A percentile compares a stretch with the other conserved stretches of the same genome.
Conservation (phyloP, 352 stramenopile species). For the Globisporangium uncinulatum region DNA sequence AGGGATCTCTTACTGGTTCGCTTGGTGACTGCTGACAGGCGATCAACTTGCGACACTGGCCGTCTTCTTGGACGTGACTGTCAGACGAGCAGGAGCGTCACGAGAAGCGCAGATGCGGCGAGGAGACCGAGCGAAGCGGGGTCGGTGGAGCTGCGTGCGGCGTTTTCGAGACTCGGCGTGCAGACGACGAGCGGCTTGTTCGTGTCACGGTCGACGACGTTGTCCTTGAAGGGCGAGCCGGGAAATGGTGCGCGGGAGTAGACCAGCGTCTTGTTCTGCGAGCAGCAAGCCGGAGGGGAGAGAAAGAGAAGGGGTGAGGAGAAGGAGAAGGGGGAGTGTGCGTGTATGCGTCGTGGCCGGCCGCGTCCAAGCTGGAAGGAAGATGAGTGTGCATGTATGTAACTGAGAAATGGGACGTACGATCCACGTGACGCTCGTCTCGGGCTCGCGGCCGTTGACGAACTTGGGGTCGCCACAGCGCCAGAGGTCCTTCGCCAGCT, state of each 20-base stretch:
- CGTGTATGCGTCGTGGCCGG: constrained; percentile 3
- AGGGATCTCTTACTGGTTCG: constrained; percentile 1
- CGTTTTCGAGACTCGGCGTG: constrained; percentile 78
- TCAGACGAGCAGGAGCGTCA: constrained; percentile 9
- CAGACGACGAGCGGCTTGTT: constrained; percentile 73
- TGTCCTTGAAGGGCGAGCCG: constrained; percentile 75
- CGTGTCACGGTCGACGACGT: constrained; percentile 59
- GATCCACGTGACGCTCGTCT: constrained; percentile 54
- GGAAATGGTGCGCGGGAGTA: constrained; percentile 79
- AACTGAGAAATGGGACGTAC: constrained; percentile 23
- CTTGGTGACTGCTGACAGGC: background rate
- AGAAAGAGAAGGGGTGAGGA: background rate
- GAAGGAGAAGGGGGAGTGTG: background rate
- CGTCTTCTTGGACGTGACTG: background rate
- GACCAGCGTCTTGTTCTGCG: constrained; percentile 53
- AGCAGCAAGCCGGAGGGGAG: background rate
- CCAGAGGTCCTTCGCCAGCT: constrained; percentile 81
- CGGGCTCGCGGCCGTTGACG: constrained; percentile 57
- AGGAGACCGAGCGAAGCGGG: background rate
- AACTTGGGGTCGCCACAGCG: constrained; percentile 76
- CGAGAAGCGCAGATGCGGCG: background rate
- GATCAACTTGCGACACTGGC: background rate
- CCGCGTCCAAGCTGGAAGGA: background rate
- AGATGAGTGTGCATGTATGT: constrained; percentile 1
- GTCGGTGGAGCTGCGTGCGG: background rate